Evolutionary conservation across 345 rosid genomes (phyloP).

Genomic region (Dipteronia sinensis): DNA sequence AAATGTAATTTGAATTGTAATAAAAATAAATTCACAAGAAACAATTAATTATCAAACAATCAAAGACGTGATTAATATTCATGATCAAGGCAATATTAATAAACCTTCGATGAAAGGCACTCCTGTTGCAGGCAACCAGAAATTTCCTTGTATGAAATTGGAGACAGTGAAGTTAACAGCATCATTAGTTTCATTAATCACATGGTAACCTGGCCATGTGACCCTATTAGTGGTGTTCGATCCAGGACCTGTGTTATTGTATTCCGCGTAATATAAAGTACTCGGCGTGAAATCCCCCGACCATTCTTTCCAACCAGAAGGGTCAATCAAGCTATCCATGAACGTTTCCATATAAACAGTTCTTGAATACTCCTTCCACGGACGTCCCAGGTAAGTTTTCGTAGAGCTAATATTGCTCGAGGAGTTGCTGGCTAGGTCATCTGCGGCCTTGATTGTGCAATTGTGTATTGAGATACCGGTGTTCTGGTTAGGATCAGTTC

Average conservation of each 20-base stretch:
- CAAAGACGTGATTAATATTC: no score
- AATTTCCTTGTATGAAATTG: constrained; percentile 21
- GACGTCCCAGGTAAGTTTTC: constrained; percentile 34
- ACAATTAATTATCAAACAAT: neutral
- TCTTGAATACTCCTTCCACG: constrained; percentile 44
- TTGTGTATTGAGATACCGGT: constrained; percentile 39
- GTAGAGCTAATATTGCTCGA: constrained; percentile 10
- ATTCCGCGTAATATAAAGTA: constrained; percentile 42
- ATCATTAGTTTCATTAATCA: constrained; percentile 23
- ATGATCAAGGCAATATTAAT: neutral
- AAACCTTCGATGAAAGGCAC: constrained; percentile 33
- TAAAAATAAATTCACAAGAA: neutral
- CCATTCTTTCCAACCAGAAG: constrained; percentile 38
- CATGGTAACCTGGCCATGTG: constrained; percentile 18
- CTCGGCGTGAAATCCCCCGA: constrained; percentile 23
- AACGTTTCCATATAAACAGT: constrained; percentile 37
- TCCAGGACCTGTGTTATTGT: constrained; percentile 33
- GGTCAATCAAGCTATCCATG: constrained; percentile 28
- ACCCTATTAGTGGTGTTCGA: constrained; percentile 26
- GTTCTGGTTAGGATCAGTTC: constrained; percentile 44
- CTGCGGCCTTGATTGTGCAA: constrained; percentile 28
- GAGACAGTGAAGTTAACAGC: constrained; percentile 32
- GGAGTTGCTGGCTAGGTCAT: constrained; percentile 18
- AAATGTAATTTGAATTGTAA: no score
- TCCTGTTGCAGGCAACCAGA: constrained; percentile 35